Evolutionary conservation across 2,329 filamentous ascomycete species (phyloP), one percentile per base, ranked within the genome.

Genomic region (Penicillium sp.): DNA sequence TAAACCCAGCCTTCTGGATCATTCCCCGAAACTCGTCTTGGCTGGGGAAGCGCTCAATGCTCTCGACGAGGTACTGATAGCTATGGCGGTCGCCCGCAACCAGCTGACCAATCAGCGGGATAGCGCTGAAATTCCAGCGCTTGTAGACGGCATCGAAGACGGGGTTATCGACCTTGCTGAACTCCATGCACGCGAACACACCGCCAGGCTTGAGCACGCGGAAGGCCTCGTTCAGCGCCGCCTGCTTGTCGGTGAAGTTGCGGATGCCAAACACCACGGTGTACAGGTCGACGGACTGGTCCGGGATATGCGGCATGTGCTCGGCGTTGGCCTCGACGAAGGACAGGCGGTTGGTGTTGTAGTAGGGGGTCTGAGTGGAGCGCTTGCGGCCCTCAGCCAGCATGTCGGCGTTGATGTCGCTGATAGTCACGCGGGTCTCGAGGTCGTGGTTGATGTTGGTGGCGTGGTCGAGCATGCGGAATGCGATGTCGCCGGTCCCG

Each of bases 61-160:
- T 96, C 76, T 98, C 93, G 7, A 98, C 93, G 7, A 98, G 76
- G 69, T 98, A 98, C 74, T 98, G 93, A 68, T 98, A 98, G 64
- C 88, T 95, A 60, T 94, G 91, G 41, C 91, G 77, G 64, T 98
- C 94, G 5, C 87, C 88, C 2, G 93, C 91, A 11, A 98, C 90
- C 45, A 98, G 63, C 70, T 98, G 91, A 2, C 93, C 94, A 59
- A 98, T 96, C 53, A 98, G 67, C 0, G 93, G 93, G 51, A 98
- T 98, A 9, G 88, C 89, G 44, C 82, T 78, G 65, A 98, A 98
- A 46, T 87, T 95, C 90, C 94, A 98, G 43, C 86, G 79, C 76
- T 95, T 94, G 70, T 98, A 98, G 1, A 91, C 67, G 13, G 82
- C 80, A 67, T 97, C 86, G 60, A 98, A 81, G 1, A 94, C 49